Conservation (phyloP, 2,329 filamentous ascomycete genomes). For the Spiromastix sp. region DNA sequence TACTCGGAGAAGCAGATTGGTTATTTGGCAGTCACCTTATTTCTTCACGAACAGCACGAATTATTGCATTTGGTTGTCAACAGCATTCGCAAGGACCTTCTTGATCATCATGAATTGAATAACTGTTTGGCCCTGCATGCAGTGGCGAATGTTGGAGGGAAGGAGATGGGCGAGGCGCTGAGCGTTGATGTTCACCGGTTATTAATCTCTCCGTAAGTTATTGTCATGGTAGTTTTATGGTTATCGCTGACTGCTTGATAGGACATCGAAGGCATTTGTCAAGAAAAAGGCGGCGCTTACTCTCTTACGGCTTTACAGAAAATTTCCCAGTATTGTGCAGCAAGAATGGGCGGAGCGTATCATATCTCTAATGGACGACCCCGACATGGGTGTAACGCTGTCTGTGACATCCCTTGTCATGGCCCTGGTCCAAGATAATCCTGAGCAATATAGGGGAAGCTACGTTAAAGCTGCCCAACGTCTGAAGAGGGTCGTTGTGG, state of each 20-base stretch:
- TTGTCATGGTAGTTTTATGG: constrained; percentile 3
- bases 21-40: constrained; percentile 92
- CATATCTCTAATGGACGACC: constrained; percentile 97
- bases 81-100: constrained; percentile 90
- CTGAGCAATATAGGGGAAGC: constrained; percentile 87
- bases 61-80: constrained; percentile 93
- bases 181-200: constrained; percentile 86
- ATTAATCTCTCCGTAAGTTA: constrained; percentile 78
- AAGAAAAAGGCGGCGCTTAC: constrained; percentile 99
- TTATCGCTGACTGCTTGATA: constrained; percentile 17
- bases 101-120: constrained; percentile 93
- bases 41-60: constrained; percentile 95
- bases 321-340: constrained; percentile 86
- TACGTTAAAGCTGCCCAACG: constrained; percentile 89
- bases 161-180: constrained; percentile 93
- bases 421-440: constrained; percentile 84
- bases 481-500: constrained; percentile 80
- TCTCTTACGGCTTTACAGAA: constrained; percentile 83
- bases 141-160: constrained; percentile 92
- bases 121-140: constrained; percentile 95
- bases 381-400: constrained; percentile 83
- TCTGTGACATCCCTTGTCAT: constrained; percentile 95
- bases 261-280: constrained; percentile 87
- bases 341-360: constrained; percentile 96
- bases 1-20: constrained; percentile 99